Percentiles rank a stretch among this genome's conserved stretches.
Conservation (phyloP, 192 early-diverging fungal species). For the Helicostylum pulchrum region DNA sequence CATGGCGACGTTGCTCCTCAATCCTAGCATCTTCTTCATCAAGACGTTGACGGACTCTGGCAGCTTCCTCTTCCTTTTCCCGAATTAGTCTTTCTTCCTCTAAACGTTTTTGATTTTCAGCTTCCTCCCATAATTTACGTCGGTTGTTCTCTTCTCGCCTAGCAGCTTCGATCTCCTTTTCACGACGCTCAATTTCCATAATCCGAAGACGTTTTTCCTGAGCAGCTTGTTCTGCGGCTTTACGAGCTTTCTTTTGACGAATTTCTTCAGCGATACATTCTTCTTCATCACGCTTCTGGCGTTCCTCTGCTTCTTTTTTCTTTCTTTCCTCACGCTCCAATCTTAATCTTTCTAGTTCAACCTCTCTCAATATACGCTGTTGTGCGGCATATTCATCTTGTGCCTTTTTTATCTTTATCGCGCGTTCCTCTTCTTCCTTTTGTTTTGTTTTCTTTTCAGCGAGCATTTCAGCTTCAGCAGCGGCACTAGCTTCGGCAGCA, state of each 20-base stretch:
- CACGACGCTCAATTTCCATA: constrained; percentile 17
- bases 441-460: constrained; percentile 40
- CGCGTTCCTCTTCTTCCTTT: constrained; percentile 26
- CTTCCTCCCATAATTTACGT: constrained; percentile 24
- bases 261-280: constrained; percentile 37
- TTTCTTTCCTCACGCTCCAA: constrained; percentile 19
- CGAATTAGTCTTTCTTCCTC: constrained; percentile 15
- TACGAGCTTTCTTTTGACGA: constrained; percentile 26
- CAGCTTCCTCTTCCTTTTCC: constrained; percentile 11
- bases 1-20: neutral
- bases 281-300: constrained; percentile 35
- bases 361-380: constrained; percentile 1
- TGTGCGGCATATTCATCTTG: constrained; percentile 20
- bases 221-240: constrained; percentile 35
- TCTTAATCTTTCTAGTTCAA: constrained; percentile 20
- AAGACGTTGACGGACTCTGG: neutral
- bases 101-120: constrained; percentile 3
- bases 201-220: constrained; percentile 23
- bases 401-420: constrained; percentile 12
- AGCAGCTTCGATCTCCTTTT: constrained; percentile 28
- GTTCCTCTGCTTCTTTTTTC: constrained; percentile 25
- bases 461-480: constrained; percentile 30
- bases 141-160: constrained; percentile 12
- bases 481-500: constrained; percentile 18
- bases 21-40: constrained; percentile 2